Base-by-base conservation (phyloP, 2,329 filamentous ascomycete species). In the Exophiala aquamarina region DNA sequence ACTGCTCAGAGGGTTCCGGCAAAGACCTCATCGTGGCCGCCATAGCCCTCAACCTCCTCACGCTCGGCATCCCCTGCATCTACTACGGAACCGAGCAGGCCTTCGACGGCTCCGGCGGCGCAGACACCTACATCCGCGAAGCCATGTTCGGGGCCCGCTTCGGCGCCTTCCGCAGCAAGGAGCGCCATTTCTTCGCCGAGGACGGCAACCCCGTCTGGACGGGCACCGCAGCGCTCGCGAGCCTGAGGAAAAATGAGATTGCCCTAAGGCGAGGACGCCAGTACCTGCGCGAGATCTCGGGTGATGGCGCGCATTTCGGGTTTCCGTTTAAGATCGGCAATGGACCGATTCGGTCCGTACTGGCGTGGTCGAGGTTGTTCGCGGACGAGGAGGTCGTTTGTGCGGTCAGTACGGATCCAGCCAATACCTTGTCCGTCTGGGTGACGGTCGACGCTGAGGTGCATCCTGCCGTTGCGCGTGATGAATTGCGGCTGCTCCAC, bases 31-130 rank as follows among this genome's bases (percentile, higher is more conserved):
- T 51, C 28, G 17, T 32, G 9, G 44, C 44, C 4, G 49, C 44
- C 5, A 11, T 48, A 7, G 38, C 43, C 14, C 43, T 51, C 28
- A 47, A 51, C 29, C 29, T 51, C 11, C 44, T 35, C 33, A 51
- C 44, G 3, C 38, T 51, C 17, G 44, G 44, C 14, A 44, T 47
- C 15, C 44, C 49, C 4, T 51, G 49, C 23, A 44, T 51, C 14
- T 51, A 51, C 19, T 51, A 51, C 39, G 44, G 49, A 2, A 47
- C 49, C 9, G 49, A 51, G 15, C 44, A 48, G 21, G 38, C 31
- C 15, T 47, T 51, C 21, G 43, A 47, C 21, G 44, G 44, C 14
- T 34, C 34, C n/a, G 49, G 49, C 20, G 36, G 21, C 26, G 21
- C 19, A 13, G 49, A 52, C 31, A 23, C 23, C 31, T 48, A 52